Base-by-base conservation (phyloP, 129 eudicot genomes). In the Pseudognaphalium luteoalbum region DNA sequence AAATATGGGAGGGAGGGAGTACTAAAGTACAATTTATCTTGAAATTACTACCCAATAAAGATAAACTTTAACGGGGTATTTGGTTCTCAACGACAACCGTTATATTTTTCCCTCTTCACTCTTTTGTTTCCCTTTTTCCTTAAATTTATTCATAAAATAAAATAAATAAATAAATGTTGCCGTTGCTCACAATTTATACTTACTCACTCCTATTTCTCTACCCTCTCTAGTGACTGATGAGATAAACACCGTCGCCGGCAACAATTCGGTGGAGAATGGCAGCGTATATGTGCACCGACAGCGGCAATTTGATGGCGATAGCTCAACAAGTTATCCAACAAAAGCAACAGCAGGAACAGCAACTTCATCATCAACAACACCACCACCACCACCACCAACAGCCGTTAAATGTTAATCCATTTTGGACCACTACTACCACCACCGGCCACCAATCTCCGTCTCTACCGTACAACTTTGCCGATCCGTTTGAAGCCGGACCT, bases 281-380 rank as follows among this genome's bases (percentile, higher is more conserved):
- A 29, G 97, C 97, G 20, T 91, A 95, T 68, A 83, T 89, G 96
- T 95, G 99, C 70, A 84, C 99, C 4, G 99, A 95, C 85, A 95
- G 97, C 70, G 99, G 99, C 59, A 95, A 95, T 67, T 91, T 95
- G 68, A 95, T 95, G 99, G 99, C 99, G 14, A 95, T 95, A 7
- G 99, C 99, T 9, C 99, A 95, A 66, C 99, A 95, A 86, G 94
- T 95, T 34, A 91, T 95, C 44, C 88, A 91, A 19, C 99, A 95
- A 44, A 91, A 95, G 67, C 97, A 95, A 65, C 97, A 95, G 12
- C 99, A 95, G 77, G 90, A 94, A 65, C 89, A 90, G 16, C 88
- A 85, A 1, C 87, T 73, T 6, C 88, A 82, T 54, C 88, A 78
- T 1, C 85, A 72, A 2, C 82, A 69, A 16, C 84, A 83, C 63